Base-by-base conservation (phyloP, 306 rosid species). In the Corylus heterophylla region DNA sequence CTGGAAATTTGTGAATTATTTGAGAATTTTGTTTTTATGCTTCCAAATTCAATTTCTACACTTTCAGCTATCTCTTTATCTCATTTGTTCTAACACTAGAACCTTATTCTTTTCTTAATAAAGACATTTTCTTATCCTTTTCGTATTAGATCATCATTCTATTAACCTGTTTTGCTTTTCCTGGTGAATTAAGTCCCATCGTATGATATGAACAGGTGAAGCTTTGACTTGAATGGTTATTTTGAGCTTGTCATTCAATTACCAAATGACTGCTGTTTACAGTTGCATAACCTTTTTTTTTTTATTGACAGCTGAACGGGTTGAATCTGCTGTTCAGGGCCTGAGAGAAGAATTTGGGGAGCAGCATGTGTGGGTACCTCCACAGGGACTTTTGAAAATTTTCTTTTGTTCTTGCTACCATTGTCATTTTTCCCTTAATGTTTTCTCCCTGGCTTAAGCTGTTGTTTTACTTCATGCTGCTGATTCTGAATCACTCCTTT, bases 341-440 rank as follows among this genome's bases (percentile, higher is more conserved):
- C 83, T 92, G 74, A 84, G 79, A 79, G 85, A 56, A 80, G 97
- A 94, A 79, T 92, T 84, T 76, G 93, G 95, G 83, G 93, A 91
- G 95, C 98, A 91, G 87, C 91, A 80, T 89, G 94, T 91, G 92
- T 95, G 98, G 98, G 97, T 95, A 91, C 89, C 95, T 79, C 89
- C 90, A 80, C 85, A 78, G 54, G 64, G 73, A 90, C 90, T 52
- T 81, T 69, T 51, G 63, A 8, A 8, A 2, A 18, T n/a, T 67
- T 54, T 29, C 35, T 20, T 42, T 31, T 11, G 35, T 54, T 59
- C 29, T 64, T 37, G 64, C 45, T 52, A 14, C 50, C 13, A 80
- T 39, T 81, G 45, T 70, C 50, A 22, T 71, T 4, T 69, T 77
- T 76, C 54, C 55, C 48, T 48, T 71, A 74, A 54, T 22, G 45